Evolutionary conservation across 352 stramenopile species (phyloP).

Genomic region (Pythium chondricola): DNA sequence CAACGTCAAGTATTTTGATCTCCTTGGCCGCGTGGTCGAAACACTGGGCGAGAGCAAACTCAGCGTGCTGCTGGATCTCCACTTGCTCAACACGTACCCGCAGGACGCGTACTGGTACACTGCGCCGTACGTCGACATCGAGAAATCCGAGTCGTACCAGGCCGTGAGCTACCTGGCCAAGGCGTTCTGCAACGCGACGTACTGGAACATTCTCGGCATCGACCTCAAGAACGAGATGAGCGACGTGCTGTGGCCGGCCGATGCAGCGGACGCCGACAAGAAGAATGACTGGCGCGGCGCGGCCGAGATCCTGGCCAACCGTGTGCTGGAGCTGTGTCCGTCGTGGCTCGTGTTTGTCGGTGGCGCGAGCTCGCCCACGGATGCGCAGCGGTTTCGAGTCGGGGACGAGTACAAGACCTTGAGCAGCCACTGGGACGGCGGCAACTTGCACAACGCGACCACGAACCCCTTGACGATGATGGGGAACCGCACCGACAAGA

Average conservation of each 20-base stretch:
- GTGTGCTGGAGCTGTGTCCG: constrained; percentile 39
- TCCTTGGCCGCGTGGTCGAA: constrained; percentile 47
- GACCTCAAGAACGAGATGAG: constrained; percentile 53
- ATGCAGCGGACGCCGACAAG: constrained; percentile 15
- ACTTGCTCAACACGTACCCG: constrained; percentile 40
- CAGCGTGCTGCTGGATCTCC: constrained; percentile 54
- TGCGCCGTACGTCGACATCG: constrained; percentile 37
- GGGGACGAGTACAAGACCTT: constrained; percentile 30
- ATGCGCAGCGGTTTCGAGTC: constrained; percentile 30
- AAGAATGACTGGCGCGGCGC: constrained; percentile 40
- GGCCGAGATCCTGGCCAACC: constrained; percentile 31
- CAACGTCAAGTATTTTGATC: constrained; percentile 46
- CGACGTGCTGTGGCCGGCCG: constrained; percentile 33
- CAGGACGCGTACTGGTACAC: constrained; percentile 69
- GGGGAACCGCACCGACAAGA: constrained; percentile 54
- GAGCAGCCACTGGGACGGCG: constrained; percentile 53
- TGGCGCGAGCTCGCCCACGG: constrained; percentile 38
- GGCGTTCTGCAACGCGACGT: constrained; percentile 38
- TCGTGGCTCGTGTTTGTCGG: constrained; percentile 63
- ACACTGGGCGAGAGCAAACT: constrained; percentile 44
- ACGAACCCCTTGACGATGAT: constrained; percentile 30
- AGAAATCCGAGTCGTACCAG: constrained; percentile 36
- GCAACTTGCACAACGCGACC: constrained; percentile 57
- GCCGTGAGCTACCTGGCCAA: constrained; percentile 36
- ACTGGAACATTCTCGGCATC: constrained; percentile 67